These are phyloP conservation scores for Cordia subcordata DNA, from an alignment of 257 asterid species.

Conservation along the genomic window DNA sequence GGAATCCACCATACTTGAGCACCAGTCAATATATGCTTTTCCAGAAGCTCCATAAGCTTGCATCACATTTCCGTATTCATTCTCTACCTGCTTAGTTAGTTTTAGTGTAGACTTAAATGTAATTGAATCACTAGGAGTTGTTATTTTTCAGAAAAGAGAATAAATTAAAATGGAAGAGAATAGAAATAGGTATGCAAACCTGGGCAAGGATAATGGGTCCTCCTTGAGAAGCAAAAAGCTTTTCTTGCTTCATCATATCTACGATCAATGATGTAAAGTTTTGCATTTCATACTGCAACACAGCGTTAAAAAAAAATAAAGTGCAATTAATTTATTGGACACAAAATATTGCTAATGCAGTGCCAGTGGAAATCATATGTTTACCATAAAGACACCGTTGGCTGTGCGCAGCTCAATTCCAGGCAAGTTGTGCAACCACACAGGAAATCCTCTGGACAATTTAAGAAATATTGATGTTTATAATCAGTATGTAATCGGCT, in stretches of 20 bases:
- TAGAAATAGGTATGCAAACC: conserved; percentile 17
- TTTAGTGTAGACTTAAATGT: neutral
- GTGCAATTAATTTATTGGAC: neutral
- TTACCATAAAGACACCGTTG: conserved; percentile 57
- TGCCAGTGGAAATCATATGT: neutral
- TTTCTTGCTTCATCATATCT: conserved; percentile 61
- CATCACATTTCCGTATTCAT: conserved; percentile 68
- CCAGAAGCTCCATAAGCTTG: conserved; percentile 62
- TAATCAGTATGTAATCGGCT: too few species aligned
- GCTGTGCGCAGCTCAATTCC: conserved; percentile 53
- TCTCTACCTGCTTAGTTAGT: conserved; percentile 43
- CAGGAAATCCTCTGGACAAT: conserved; percentile 61
- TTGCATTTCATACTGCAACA: conserved; percentile 59
- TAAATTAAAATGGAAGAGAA: neutral
- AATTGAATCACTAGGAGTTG: neutral
- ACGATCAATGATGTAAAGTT: conserved; percentile 61
- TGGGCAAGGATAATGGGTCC: conserved; percentile 84
- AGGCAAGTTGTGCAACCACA: conserved; percentile 64
- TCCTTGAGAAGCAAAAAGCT: conserved; percentile 80
- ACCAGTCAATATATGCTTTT: conserved; percentile 54
- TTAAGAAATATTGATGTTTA: neutral
- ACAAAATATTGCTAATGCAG: neutral
- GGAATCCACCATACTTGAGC: conserved; percentile 53
- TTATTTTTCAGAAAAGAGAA: neutral
- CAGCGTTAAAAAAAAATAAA: neutral